Base-by-base conservation (phyloP, 768 basidiomycete species). In the Lactarius evosmus region DNA sequence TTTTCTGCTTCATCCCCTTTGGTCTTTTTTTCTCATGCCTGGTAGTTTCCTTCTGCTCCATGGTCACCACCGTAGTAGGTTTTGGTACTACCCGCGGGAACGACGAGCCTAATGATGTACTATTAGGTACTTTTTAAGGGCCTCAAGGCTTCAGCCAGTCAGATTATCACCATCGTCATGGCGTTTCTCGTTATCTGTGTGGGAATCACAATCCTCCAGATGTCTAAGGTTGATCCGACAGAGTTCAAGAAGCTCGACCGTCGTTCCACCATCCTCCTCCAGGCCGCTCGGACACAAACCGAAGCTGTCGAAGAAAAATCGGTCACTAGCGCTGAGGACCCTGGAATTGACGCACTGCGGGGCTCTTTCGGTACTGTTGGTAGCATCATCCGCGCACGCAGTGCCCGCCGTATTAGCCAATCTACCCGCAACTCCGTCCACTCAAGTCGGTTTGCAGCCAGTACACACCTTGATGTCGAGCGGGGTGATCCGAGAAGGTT, bases 131-230 rank as follows among this genome's bases (percentile, higher is more conserved):
- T 98, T 30, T 95, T 91, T 80, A 83, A 94, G 79, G 96, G 96
- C 46, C 85, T 98, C 62, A 79, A 87, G 53, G 89, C 95, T 2
- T 81, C 86, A 2, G 85, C 82, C 0, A 76, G 83, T 2, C 84
- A 91, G 68, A 95, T 99, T 58, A 81, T 98, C 56, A 97, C 95
- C 2, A 82, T 98, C 62, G 88, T 96, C 29, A 83, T 96, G 82
- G 95, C 86, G 8, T 98, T 99, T 80, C 75, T 97, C 66, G 86
- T 90, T 63, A 95, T 95, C 60, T 93, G 91, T 71, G 77, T 93
- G 25, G 96, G 96, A 22, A 98, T 98, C 74, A 91, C 90, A 33
- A 87, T 99, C 67, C 85, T 99, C 8, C 97, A 99, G 76, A 89
- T 96, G 84, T 93, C 89, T 73, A 93, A 93, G 77, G 85, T 98